Percentiles rank a stretch among this genome's conserved stretches.
These are phyloP conservation scores for Paraphoma chrysanthemicola DNA, from an alignment of 2,329 filamentous ascomycete species.

Conservation along the genomic window DNA sequence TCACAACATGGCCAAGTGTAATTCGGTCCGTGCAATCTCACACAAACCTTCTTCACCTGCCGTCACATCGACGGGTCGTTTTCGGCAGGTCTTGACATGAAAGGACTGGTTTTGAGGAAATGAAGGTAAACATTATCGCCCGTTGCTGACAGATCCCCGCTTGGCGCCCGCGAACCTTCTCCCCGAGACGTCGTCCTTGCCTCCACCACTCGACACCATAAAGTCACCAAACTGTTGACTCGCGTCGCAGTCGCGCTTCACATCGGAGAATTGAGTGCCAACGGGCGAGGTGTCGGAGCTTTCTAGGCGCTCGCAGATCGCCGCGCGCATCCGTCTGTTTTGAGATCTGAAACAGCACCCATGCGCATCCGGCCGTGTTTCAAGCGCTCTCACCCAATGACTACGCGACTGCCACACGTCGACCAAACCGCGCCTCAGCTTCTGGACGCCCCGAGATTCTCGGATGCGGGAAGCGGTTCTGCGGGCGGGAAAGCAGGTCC, in stretches of 20 bases:
- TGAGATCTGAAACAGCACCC: constrained; percentile 40
- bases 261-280: constrained; percentile 15
- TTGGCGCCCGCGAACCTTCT: neutral
- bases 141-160: neutral
- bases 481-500: constrained; percentile 23
- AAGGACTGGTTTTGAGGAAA: neutral
- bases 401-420: constrained; percentile 34
- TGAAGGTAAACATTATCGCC: neutral
- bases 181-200: neutral
- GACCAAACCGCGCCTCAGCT: constrained; percentile 36
- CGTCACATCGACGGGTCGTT: neutral
- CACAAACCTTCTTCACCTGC: neutral
- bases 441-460: constrained; percentile 24
- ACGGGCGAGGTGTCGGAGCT: constrained; percentile 22
- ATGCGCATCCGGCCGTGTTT: constrained; percentile 30
- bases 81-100: neutral
- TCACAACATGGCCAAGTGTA: neutral
- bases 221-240: neutral
- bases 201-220: neutral
- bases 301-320: constrained; percentile 41
- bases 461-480: constrained; percentile 22
- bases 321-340: constrained; percentile 29
- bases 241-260: constrained; percentile 14
- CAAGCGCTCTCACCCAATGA: constrained; percentile 42
- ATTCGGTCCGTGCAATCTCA: neutral